Evolutionary conservation across 1,139 yeast species (phyloP).

Genomic region (Trichomonascaceae sp.): DNA sequence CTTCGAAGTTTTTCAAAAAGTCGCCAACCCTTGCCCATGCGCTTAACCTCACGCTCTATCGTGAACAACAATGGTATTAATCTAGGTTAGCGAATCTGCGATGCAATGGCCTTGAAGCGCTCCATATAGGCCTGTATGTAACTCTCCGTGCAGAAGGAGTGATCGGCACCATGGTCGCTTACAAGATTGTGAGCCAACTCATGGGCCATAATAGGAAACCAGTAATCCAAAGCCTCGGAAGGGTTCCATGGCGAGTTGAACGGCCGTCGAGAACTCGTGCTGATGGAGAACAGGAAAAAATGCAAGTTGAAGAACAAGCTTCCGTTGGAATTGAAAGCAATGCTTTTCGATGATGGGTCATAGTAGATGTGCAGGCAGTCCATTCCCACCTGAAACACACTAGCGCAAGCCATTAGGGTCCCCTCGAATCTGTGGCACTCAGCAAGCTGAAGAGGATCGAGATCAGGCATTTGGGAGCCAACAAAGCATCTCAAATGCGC

Average conservation of each 20-base stretch:
- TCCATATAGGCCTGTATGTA: constrained; percentile 19
- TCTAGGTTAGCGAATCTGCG: no score
- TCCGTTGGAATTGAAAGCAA: constrained; percentile 28
- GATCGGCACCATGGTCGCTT: constrained; percentile 26
- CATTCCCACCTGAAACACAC: constrained; percentile 6
- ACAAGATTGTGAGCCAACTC: constrained; percentile 31
- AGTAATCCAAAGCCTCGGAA: constrained; percentile 21
- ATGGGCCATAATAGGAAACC: constrained; percentile 30
- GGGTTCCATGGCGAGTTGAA: constrained; percentile 12
- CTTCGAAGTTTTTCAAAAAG: no score
- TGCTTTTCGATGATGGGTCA: constrained; percentile 14
- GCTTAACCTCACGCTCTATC: no score
- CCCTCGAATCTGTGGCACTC: constrained; percentile 8
- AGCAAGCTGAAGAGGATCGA: constrained; percentile 4
- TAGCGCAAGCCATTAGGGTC: constrained; percentile 6
- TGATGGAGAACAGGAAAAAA: constrained; percentile 12
- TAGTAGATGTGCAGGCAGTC: constrained; percentile 20
- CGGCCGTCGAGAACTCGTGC: constrained; percentile 6
- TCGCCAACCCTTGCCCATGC: no score
- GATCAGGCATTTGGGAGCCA: constrained; percentile 3
- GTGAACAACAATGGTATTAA: no score
- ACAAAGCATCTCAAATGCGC: constrained; percentile 6
- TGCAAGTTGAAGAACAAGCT: constrained; percentile 28
- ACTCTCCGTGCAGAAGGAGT: constrained; percentile 25
- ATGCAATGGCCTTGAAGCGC: constrained; percentile 8